Conservation (phyloP, 208 protist species). For the Herpetomonas tarakana region DNA sequence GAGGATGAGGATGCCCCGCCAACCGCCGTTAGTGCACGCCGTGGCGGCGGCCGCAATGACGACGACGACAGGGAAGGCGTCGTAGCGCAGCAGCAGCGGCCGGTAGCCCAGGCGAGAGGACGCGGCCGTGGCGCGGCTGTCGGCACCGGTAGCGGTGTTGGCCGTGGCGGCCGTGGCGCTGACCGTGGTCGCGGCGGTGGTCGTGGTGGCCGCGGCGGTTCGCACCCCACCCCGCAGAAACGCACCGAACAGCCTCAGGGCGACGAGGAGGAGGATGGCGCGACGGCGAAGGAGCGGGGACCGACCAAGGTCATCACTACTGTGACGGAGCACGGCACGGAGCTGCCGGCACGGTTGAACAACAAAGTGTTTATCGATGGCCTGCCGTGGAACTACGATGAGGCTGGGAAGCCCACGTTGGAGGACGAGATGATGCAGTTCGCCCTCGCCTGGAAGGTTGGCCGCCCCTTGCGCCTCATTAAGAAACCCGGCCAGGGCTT, state of each 20-base stretch:
- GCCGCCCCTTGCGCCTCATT: conserved; percentile 80
- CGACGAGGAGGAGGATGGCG: conserved; percentile 8
- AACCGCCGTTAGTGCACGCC: not conserved
- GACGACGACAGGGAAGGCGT: not conserved
- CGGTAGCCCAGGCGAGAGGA: not conserved
- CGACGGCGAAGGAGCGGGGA: not conserved
- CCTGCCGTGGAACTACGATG: conserved; percentile 75
- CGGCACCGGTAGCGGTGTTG: not conserved
- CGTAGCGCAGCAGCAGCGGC: not conserved
- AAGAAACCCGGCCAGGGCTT: conserved; percentile 89
- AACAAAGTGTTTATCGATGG: conserved; percentile 90
- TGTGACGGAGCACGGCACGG: conserved; percentile 63
- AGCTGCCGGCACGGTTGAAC: conserved; percentile 83
- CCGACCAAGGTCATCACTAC: conserved; percentile 54
- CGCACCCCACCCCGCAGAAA: not conserved
- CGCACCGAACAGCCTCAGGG: not conserved
- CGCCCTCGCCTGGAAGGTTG: conserved; percentile 79
- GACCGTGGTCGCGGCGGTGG: conserved; percentile 13
- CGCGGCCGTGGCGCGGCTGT: too few relatives aligned
- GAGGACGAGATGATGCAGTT: conserved; percentile 88
- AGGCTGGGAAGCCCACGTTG: conserved; percentile 48
- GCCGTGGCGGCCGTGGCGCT: not conserved
- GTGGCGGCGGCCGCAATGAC: not conserved
- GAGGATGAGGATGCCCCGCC: conserved; percentile 2
- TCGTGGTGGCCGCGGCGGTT: conserved; percentile 9